Base-by-base conservation (phyloP, 163 green algal genomes). In the Dunaliella salina region DNA sequence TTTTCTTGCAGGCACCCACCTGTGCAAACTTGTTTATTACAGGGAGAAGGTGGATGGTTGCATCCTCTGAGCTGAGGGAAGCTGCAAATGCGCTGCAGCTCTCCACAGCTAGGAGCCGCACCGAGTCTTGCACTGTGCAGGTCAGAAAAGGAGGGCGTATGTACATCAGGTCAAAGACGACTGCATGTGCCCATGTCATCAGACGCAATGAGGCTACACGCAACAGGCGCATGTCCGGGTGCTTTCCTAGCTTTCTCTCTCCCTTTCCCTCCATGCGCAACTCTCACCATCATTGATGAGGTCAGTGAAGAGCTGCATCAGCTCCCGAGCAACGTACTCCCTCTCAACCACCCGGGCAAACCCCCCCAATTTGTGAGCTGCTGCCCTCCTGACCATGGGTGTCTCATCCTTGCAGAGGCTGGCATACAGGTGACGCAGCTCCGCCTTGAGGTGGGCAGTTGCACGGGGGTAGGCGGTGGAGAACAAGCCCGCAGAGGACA, bases 381-480 rank as follows among this genome's bases (percentile, higher is more conserved):
- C 95, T 50, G 96, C 95, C 1, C 96, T 90, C 40, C 97, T 91
- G 18, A 99, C 97, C 97, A 99, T 99, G 35, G 97, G 97, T 33
- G 98, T 99, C 85, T 99, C 97, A 86, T 99, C 97, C 24, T 95
- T 93, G 91, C 93, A 97, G 63, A 99, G 91, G 80, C 93, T 85
- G 0, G 88, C 85, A 83, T 97, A 99, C 22, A 96, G 78, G 25
- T 90, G 83, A 59, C 97, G 92, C 83, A 99, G 91, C 72, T 99
- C 95, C n/a, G 83, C 57, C 67, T 91, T 90, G 13, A 91, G 80
- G 33, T 82, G 80, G 20, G 84, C 82, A 1, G 83, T 85, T 33
- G 88, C 89, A 25, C 92, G 88, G 17, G 93, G 87, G 88, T 99
- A 99, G 1, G 94, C 95, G 0, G 93, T 92, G 24, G 94, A 86